Conservation (phyloP, 306 rosid genomes). For the Begonia masoniana region DNA sequence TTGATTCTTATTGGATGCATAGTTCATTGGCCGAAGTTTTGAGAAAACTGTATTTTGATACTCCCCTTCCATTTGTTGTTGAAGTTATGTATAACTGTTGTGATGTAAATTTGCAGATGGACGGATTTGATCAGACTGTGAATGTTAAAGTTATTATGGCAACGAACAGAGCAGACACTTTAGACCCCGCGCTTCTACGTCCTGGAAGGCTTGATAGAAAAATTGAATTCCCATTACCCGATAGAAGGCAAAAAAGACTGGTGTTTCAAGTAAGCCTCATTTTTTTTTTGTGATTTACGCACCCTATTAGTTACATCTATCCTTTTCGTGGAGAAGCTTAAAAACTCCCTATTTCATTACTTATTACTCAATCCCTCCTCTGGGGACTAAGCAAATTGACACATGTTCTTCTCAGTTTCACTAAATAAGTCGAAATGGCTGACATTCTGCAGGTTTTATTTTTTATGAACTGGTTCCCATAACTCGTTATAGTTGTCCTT, state of each 20-base stretch:
- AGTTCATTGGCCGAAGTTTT: background rate
- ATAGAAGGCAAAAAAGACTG: slow-evolving; percentile 93
- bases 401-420: too few species aligned
- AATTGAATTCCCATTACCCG: slow-evolving; percentile 96
- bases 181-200: slow-evolving; percentile 96
- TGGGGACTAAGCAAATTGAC: too few species aligned
- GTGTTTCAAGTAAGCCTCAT: slow-evolving; percentile 69
- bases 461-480: too few species aligned
- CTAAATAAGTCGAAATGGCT: too few species aligned
- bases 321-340: too few species aligned
- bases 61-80: background rate
- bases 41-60: background rate
- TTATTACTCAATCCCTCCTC: too few species aligned
- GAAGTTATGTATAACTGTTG: slow-evolving; percentile 2
- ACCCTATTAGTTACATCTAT: too few species aligned
- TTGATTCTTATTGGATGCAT: too few species aligned
- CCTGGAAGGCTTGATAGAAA: slow-evolving; percentile 98
- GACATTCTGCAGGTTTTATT: too few species aligned
- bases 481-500: too few species aligned
- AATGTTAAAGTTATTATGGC: slow-evolving; percentile 99
- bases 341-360: too few species aligned
- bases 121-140: slow-evolving; percentile 97
- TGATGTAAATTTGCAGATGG: slow-evolving; percentile 51
- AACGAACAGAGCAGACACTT: slow-evolving; percentile 92
- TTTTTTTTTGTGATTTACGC: too few species aligned